Conservation (phyloP, 805 yeast species). For the Torulaspora maleeae region DNA sequence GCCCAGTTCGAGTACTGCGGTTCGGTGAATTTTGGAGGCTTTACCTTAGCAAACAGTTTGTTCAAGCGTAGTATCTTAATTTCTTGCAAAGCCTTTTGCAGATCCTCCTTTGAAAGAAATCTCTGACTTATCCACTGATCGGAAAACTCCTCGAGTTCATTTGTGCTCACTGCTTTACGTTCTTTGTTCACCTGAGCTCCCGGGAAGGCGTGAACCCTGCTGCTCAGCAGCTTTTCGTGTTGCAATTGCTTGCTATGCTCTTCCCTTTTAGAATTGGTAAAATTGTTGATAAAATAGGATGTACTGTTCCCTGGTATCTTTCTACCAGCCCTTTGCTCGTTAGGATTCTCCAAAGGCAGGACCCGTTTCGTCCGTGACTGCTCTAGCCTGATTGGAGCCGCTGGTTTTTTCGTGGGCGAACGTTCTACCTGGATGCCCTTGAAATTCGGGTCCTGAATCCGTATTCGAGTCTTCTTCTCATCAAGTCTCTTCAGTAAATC, state of each 20-base stretch:
- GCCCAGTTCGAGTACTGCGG: conserved; percentile 76
- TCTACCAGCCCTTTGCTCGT: conserved; percentile 12
- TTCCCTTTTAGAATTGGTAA: conserved; percentile 27
- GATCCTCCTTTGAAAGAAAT: conserved; percentile 39
- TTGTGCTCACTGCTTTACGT: conserved; percentile 31
- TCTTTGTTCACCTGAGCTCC: conserved; percentile 15
- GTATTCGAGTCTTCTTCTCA: conserved; percentile 15
- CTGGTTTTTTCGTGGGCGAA: conserved; percentile 33
- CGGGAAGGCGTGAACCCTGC: conserved; percentile 42
- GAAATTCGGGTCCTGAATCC: conserved; percentile 24
- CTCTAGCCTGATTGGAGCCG: neutral
- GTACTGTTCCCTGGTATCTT: conserved; percentile 16
- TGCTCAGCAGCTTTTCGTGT: conserved; percentile 29
- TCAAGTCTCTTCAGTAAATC: conserved; percentile 27
- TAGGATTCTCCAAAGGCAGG: conserved; percentile 10
- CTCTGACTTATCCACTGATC: conserved; percentile 43
- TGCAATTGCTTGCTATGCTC: conserved; percentile 20
- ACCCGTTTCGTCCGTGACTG: neutral
- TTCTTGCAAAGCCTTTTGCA: conserved; percentile 42
- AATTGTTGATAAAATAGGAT: conserved; percentile 35
- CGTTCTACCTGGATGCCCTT: conserved; percentile 24
- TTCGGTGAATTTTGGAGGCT: conserved; percentile 62
- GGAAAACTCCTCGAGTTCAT: conserved; percentile 46
- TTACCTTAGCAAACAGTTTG: conserved; percentile 58
- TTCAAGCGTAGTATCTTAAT: conserved; percentile 54